Base-by-base conservation (phyloP, 1,139 yeast genomes). In the Eremothecium coryli region DNA sequence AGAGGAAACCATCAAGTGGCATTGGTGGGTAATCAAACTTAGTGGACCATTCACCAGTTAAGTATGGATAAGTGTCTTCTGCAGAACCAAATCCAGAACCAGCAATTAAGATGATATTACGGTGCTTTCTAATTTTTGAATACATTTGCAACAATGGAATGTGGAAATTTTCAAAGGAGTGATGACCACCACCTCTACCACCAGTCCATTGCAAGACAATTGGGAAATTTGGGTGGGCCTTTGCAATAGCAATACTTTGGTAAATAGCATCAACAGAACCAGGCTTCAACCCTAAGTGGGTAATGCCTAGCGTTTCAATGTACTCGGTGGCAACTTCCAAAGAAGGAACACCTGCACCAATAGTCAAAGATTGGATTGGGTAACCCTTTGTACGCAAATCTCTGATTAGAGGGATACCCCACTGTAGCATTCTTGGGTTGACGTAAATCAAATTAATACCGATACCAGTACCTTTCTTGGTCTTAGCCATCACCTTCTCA, bases 151-250 rank as follows among this genome's bases (percentile, higher is more conserved):
- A 67, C 51, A 90, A 74, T 50, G 98, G 98, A 56, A 88, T 90
- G 62, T 90, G 98, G 93, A 88, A 86, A 66, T 90, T 98, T 70
- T 90, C 99, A 58, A 78, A 90, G 38, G 97, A 88, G 65, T 90
- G 99, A 62, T 90, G 99, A 57, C 99, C 99, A 73, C 99, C 99
- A 68, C 96, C 99, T 74, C 99, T 88, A 62, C 99, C 99, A 73
- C 97, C 98, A 45, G 99, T 90, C 99, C 99, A 90, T 71, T 90
- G 98, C 52, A 90, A 69, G 39, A 90, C 88, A 54, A 90, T 84
- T 46, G 98, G 98, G 86, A 93, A 90, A 42, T 61, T 66, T 49
- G 98, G 98, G 65, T 88, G 93, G 35, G 94, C 88, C 60, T 84
- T 86, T 34, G 99, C 98, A 58, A 90, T 90, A 40, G 80, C 66